Percentiles rank a stretch among this genome's conserved stretches.
Evolutionary conservation across 306 rosid genomes (phyloP).

Genomic region (Arachis stenosperma): DNA sequence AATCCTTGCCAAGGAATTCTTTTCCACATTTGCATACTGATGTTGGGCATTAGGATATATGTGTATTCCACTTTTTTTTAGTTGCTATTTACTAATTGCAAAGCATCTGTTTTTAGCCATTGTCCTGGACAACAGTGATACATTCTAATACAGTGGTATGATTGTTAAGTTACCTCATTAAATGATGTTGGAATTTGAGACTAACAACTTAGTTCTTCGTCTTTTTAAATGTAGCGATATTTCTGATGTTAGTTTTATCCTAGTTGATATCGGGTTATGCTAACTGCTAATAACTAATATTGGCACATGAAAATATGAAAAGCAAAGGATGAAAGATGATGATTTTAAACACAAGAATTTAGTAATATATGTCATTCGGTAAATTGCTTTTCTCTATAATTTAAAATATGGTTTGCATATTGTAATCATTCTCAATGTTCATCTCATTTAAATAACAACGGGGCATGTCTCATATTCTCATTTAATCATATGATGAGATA

Average conservation of each 20-base stretch:
- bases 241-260: slow-evolving; percentile 3
- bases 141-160: neutral
- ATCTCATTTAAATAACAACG: neutral
- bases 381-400: neutral
- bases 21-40: neutral
- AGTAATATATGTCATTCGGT: no score
- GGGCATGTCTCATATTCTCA: neutral
- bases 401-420: neutral
- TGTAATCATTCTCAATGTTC: neutral
- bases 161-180: neutral
- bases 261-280: neutral
- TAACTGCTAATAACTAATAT: slow-evolving; percentile 3
- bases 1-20: neutral
- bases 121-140: neutral
- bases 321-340: neutral
- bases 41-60: no score
- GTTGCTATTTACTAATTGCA: neutral
- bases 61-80: neutral
- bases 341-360: no score
- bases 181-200: neutral
- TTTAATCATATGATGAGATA: neutral
- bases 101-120: neutral
- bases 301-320: neutral
- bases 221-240: neutral
- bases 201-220: neutral